Percentiles rank a stretch among this genome's conserved stretches.
These are phyloP conservation scores for Gracilaria caudata DNA, from an alignment of 23 red algal genomes.

Conservation along the genomic window DNA sequence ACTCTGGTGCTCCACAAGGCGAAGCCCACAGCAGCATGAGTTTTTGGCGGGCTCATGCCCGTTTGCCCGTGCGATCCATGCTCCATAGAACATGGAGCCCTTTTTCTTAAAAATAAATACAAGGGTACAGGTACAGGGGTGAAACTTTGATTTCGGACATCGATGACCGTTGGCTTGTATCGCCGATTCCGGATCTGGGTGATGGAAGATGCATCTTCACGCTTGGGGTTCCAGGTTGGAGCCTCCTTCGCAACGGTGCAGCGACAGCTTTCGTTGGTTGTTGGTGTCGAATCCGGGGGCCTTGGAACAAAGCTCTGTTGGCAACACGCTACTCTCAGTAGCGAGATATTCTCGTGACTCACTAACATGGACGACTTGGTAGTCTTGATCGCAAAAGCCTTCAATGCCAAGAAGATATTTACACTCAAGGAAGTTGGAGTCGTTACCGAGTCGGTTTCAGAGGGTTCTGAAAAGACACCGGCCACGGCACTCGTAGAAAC, in stretches of 20 bases:
- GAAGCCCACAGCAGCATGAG: too few relatives aligned
- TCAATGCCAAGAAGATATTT: slow-evolving; percentile 1
- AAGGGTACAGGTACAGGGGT: too few relatives aligned
- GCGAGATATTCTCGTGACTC: neutral
- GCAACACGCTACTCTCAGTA: neutral
- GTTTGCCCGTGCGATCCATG: too few relatives aligned
- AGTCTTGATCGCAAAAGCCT: slow-evolving; percentile 5
- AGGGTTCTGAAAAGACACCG: neutral
- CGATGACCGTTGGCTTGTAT: too few relatives aligned
- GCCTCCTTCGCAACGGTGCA: too few relatives aligned
- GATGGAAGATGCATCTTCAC: too few relatives aligned
- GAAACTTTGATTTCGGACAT: too few relatives aligned
- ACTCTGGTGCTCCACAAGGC: too few relatives aligned
- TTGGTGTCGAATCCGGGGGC: neutral
- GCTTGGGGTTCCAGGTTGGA: too few relatives aligned
- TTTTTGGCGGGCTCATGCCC: slow-evolving; percentile 20
- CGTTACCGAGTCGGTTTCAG: neutral
- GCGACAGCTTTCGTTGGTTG: neutral
- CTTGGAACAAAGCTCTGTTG: neutral
- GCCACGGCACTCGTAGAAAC: slow-evolving; percentile 3
- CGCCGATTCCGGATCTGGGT: too few relatives aligned
- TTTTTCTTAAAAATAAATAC: too few relatives aligned
- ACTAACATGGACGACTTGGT: slow-evolving; percentile 3
- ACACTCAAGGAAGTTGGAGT: slow-evolving; percentile 23
- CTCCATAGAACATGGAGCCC: too few relatives aligned